Conservation (phyloP, 495 filamentous ascomycete genomes). For the Xylaria sp. region DNA sequence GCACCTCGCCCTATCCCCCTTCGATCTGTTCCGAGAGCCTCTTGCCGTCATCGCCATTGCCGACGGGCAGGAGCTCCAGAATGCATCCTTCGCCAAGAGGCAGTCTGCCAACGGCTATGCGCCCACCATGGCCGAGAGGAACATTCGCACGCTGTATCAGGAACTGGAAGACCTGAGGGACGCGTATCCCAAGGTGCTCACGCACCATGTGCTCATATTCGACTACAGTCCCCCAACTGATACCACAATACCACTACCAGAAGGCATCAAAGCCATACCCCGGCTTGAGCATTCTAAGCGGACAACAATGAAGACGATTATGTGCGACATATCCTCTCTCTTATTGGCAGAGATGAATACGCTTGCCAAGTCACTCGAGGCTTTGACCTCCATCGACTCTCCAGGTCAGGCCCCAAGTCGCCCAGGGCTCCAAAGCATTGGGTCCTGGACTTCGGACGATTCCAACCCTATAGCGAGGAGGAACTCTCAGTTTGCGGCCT, state of each 20-base stretch:
- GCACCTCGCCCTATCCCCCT: constrained; percentile 79
- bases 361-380: constrained; percentile 85
- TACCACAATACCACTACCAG: constrained; percentile 56
- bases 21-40: constrained; percentile 83
- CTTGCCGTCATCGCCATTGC: constrained; percentile 80
- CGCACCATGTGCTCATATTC: constrained; percentile 81
- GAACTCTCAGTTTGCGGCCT: constrained; percentile 61
- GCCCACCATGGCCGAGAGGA: constrained; percentile 53
- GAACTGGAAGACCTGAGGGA: constrained; percentile 74
- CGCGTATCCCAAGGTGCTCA: constrained; percentile 74
- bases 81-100: constrained; percentile 52
- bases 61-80: constrained; percentile 69
- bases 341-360: constrained; percentile 87
- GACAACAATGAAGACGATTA: constrained; percentile 92
- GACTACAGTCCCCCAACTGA: constrained; percentile 62
- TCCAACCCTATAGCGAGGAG: constrained; percentile 49
- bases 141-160: constrained; percentile 62
- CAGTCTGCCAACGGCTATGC: constrained; percentile 53
- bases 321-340: constrained; percentile 88
- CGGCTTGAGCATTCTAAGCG: constrained; percentile 70
- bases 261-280: constrained; percentile 77
- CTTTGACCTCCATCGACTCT: constrained; percentile 78
- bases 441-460: constrained; percentile 45
- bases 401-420: constrained; percentile 57
- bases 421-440: constrained; percentile 42